phyloP scores from a whole-genome alignment of 2,329 filamentous ascomycete genomes.

The Colletotrichum incanum region DNA sequence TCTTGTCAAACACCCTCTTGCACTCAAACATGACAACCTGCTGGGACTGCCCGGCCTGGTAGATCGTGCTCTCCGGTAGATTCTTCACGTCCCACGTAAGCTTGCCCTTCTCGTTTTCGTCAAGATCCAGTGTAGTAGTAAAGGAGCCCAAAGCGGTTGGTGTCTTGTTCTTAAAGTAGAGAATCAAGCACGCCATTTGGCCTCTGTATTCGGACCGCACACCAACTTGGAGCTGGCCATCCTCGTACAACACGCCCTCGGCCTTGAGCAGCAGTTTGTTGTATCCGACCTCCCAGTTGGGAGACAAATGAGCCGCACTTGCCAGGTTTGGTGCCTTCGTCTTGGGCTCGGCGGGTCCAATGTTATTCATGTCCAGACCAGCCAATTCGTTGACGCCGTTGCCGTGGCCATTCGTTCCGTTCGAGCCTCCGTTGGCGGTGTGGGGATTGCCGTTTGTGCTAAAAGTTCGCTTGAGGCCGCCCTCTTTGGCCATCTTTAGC shows the following conservation, averaged over 20 bases:
- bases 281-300: constrained; percentile 94
- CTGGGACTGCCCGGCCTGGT: constrained; percentile 83
- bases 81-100: constrained; percentile 91
- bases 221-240: constrained; percentile 93
- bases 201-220: constrained; percentile 94
- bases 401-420: constrained; percentile 66
- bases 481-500: constrained; percentile 84
- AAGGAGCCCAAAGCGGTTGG: constrained; percentile 89
- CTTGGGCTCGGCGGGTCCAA: constrained; percentile 71
- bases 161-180: constrained; percentile 97
- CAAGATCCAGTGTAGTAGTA: constrained; percentile 92
- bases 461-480: constrained; percentile 89
- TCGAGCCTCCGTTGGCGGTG: constrained; percentile 59
- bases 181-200: constrained; percentile 94
- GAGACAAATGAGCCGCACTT: constrained; percentile 91
- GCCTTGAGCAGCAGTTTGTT: constrained; percentile 83
- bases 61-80: constrained; percentile 86
- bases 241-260: constrained; percentile 94
- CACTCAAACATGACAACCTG: constrained; percentile 97
- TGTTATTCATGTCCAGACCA: constrained; percentile 83
- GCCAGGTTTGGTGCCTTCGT: constrained; percentile 86
- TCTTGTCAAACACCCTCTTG: constrained; percentile 83
- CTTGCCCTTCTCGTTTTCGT: constrained; percentile 74
- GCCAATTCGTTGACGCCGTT: constrained; percentile 78
- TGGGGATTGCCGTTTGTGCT: constrained; percentile 69